Percentiles rank a stretch among this genome's conserved stretches.
These are phyloP conservation scores for Podospora tetraspora DNA, from an alignment of 495 filamentous ascomycete genomes.

Conservation along the genomic window DNA sequence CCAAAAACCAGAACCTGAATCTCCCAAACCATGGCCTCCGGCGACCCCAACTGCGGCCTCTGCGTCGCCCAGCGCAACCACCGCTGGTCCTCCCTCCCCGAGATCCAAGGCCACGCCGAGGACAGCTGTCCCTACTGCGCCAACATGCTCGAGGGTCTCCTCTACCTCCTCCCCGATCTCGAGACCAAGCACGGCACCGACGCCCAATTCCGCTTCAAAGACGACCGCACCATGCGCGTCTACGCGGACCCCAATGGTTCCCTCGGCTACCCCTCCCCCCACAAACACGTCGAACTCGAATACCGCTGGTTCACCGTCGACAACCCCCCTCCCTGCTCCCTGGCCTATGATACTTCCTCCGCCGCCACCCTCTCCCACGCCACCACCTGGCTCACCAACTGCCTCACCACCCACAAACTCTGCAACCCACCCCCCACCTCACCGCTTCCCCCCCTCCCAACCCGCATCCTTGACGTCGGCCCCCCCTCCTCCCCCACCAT, in stretches of 20 bases:
- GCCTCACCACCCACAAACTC: conserved; percentile 2
- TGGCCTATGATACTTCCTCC: not conserved
- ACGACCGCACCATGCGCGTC: not conserved
- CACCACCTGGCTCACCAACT: conserved; percentile 8
- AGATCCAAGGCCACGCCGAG: not conserved
- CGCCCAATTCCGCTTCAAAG: conserved; percentile 1
- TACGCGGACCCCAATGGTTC: conserved; percentile 9
- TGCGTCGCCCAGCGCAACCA: conserved; percentile 2
- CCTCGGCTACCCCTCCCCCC: not conserved
- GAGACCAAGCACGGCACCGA: conserved; percentile 1
- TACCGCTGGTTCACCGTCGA: conserved; percentile 6
- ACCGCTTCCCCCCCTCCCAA: not conserved
- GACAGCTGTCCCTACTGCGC: conserved; percentile 10
- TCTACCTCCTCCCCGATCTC: conserved; percentile 5
- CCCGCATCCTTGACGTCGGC: conserved; percentile 14
- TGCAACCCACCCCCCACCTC: not conserved
- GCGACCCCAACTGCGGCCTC: conserved; percentile 7
- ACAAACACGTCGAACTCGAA: not conserved
- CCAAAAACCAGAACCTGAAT: not conserved
- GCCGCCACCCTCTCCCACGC: conserved; percentile 1
- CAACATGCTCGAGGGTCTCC: conserved; percentile 1
- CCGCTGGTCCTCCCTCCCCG: not conserved
- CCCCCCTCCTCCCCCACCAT: not conserved
- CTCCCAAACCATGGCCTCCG: not conserved
- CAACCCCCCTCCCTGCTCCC: not conserved